These are phyloP conservation scores for Hirschfeldia incana DNA, from an alignment of 345 rosid species.

Conservation along the genomic window DNA sequence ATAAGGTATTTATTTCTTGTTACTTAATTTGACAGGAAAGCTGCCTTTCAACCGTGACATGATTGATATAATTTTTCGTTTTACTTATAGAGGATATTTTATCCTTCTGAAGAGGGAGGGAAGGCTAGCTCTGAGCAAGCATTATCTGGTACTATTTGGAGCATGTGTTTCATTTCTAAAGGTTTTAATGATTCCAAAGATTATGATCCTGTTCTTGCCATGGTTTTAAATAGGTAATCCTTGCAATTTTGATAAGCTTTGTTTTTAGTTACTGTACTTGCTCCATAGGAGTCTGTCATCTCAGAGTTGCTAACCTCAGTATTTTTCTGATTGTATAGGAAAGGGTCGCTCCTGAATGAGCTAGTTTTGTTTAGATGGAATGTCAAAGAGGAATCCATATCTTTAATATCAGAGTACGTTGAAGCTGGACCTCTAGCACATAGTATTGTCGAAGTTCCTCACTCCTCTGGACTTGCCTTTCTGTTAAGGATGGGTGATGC, in stretches of 20 bases:
- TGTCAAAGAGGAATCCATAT: conserved; percentile 52
- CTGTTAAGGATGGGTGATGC: conserved; percentile 90
- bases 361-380: conserved; percentile 74
- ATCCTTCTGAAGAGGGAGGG: conserved; percentile 72
- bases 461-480: conserved; percentile 81
- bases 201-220: conserved; percentile 79
- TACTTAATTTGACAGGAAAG: conserved; percentile 1
- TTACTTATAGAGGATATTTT: conserved; percentile 53
- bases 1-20: conserved; percentile 53
- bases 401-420: conserved; percentile 52
- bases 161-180: conserved; percentile 92
- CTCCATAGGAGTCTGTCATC: conserved; percentile 16
- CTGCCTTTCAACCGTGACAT: background rate
- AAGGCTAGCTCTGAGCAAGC: conserved; percentile 42
- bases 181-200: conserved; percentile 54
- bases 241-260: conserved; percentile 32
- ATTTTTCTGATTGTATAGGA: conserved; percentile 57
- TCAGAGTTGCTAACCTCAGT: conserved; percentile 31
- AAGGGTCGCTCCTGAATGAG: conserved; percentile 62
- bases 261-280: conserved; percentile 18
- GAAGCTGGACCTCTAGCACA: conserved; percentile 87
- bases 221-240: conserved; percentile 77
- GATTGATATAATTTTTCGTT: background rate
- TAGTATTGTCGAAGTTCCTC: conserved; percentile 81
- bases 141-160: conserved; percentile 89